These are phyloP conservation scores for Rutidosis leptorrhynchoides DNA, from an alignment of 129 eudicot genomes.

Conservation along the genomic window DNA sequence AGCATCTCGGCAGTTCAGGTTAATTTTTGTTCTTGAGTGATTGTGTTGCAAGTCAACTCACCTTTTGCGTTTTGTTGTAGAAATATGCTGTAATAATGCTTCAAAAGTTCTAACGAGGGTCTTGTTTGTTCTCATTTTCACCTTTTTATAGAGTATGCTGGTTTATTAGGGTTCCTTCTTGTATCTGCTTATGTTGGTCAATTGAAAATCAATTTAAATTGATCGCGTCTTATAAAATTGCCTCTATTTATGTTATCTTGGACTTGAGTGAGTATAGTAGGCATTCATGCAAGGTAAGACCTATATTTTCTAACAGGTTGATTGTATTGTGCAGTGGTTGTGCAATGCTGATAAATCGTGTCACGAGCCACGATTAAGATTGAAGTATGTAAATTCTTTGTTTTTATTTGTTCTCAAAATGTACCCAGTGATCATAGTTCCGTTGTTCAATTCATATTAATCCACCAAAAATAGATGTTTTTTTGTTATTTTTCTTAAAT, in stretches of 20 bases:
- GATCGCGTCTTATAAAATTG: too few relatives aligned
- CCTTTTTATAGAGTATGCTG: neutral
- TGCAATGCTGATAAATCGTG: conserved; percentile 98
- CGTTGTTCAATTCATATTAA: too few relatives aligned
- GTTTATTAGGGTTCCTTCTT: neutral
- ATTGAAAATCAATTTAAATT: neutral
- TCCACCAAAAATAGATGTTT: neutral
- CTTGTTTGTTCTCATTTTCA: conserved; percentile 2
- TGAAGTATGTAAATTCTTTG: conserved; percentile 56
- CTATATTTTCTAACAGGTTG: conserved; percentile 5
- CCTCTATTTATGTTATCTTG: neutral
- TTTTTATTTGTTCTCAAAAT: conserved; percentile 1
- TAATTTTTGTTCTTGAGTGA: conserved; percentile 16
- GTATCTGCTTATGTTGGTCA: neutral
- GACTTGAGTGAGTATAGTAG: neutral
- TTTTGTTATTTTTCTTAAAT: neutral
- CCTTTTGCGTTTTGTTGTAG: neutral
- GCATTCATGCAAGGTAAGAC: neutral
- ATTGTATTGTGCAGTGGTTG: conserved; percentile 62
- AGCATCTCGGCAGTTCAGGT: conserved; percentile 99
- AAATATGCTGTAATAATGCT: neutral
- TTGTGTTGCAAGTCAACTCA: neutral
- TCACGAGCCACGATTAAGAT: conserved; percentile 90
- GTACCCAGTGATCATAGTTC: conserved; percentile 10
- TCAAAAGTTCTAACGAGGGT: neutral